phyloP scores from a whole-genome alignment of 2,329 filamentous ascomycete genomes.

The Ophiostoma sp. region DNA sequence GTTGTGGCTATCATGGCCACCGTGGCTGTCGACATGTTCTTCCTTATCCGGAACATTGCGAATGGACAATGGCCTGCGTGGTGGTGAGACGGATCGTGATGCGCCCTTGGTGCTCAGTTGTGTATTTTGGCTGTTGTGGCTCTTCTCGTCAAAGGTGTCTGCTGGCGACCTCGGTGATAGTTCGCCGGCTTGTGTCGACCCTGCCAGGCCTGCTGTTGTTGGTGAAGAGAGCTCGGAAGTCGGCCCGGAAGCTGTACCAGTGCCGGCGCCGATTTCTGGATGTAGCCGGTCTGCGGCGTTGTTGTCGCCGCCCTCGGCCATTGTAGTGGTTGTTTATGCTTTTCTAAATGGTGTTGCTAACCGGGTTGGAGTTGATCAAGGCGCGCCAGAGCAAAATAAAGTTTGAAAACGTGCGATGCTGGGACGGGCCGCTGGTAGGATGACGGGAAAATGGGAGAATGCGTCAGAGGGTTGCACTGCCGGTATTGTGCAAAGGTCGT shows the following conservation, averaged over 20 bases:
- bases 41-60: not conserved
- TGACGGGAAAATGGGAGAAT: not conserved
- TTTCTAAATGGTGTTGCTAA: not conserved
- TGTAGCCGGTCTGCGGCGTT: slow-evolving; percentile 1
- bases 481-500: not conserved
- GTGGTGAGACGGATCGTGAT: not conserved
- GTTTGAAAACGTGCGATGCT: not conserved
- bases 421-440: not conserved
- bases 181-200: slow-evolving; percentile 13
- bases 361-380: not conserved
- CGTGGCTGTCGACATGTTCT: not conserved
- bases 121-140: not conserved
- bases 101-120: not conserved
- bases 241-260: not conserved
- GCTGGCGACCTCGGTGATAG: not conserved
- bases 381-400: not conserved
- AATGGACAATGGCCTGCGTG: not conserved
- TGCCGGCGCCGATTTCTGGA: not conserved
- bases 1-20: not conserved
- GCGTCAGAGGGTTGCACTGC: not conserved
- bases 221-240: not conserved
- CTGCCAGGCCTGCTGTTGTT: not conserved
- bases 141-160: slow-evolving; percentile 6
- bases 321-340: not conserved
- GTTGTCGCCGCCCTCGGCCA: slow-evolving; percentile 17